A percentile compares a stretch with the other conserved stretches of the same genome.
Evolutionary conservation across 768 basidiomycete genomes (phyloP).

Genomic region (Leucosporidium creatinivorum): DNA sequence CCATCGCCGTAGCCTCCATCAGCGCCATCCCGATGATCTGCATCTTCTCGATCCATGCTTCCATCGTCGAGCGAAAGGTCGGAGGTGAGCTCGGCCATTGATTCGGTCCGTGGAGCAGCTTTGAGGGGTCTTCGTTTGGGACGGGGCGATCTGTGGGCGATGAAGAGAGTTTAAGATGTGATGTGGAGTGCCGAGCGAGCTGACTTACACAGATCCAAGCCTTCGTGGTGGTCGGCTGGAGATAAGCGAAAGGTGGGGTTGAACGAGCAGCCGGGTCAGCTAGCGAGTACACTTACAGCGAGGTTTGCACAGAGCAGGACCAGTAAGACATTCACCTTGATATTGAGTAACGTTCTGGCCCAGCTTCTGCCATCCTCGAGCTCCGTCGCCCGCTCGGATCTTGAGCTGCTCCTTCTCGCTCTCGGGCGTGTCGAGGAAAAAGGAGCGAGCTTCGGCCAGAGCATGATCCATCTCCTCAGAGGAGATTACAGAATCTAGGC

Average conservation of each 20-base stretch:
- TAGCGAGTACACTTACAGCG: no score
- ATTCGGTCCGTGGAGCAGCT: constrained; percentile 67
- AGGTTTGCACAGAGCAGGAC: no score
- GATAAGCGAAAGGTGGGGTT: background rate
- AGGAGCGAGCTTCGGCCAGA: constrained; percentile 56
- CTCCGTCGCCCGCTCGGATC: constrained; percentile 60
- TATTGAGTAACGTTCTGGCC: constrained; percentile 82
- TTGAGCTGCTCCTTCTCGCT: constrained; percentile 72
- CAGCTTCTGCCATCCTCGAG: constrained; percentile 70
- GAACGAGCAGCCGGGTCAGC: constrained; percentile 7
- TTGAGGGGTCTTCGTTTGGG: constrained; percentile 38
- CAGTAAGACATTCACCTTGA: constrained; percentile 51
- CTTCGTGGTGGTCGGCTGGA: constrained; percentile 21
- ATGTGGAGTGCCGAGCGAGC: background rate
- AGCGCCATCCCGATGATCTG: constrained; percentile 66
- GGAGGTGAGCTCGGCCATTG: constrained; percentile 64
- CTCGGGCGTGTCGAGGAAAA: constrained; percentile 60
- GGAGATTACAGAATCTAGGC: constrained; percentile 57
- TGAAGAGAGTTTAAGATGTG: constrained; percentile 51
- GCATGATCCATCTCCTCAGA: constrained; percentile 60
- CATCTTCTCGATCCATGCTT: constrained; percentile 70
- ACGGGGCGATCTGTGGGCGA: constrained; percentile 52
- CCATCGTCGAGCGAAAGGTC: constrained; percentile 58
- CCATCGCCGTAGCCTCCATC: constrained; percentile 86
- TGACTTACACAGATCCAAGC: constrained; percentile 15